These are phyloP conservation scores for Rhinocladiella mackenziei DNA, from an alignment of 2,329 filamentous ascomycete genomes.

Conservation along the genomic window DNA sequence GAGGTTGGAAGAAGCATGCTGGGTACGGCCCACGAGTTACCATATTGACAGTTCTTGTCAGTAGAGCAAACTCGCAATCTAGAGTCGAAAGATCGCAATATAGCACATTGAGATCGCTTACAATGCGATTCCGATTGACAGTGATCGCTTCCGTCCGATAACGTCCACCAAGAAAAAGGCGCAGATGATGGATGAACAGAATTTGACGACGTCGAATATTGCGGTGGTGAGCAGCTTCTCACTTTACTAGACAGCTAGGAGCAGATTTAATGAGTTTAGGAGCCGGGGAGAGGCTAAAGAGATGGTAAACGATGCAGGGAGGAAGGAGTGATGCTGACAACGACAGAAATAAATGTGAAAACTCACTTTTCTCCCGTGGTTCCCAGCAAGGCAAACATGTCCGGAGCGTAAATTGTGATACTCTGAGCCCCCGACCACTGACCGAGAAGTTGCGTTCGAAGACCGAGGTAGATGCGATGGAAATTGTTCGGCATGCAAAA, in stretches of 20 bases:
- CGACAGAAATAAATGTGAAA: too few relatives aligned
- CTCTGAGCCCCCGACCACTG: constrained; percentile 71
- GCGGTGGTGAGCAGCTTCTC: too few relatives aligned
- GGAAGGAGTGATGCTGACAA: too few relatives aligned
- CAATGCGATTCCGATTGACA: constrained; percentile 47
- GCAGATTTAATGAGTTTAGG: too few relatives aligned
- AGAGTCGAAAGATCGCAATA: constrained; percentile 49
- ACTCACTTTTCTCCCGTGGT: too few relatives aligned
- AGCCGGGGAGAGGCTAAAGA: too few relatives aligned
- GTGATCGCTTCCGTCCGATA: constrained; percentile 64
- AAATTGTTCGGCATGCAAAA: constrained; percentile 64
- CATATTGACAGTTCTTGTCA: constrained; percentile 40
- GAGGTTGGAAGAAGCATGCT: constrained; percentile 50
- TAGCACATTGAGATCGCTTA: constrained; percentile 53
- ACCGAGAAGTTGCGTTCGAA: constrained; percentile 65
- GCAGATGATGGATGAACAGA: constrained; percentile 62
- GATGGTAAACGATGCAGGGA: too few relatives aligned
- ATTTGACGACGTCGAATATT: constrained; percentile 72
- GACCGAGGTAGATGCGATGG: constrained; percentile 66
- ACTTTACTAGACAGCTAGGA: too few relatives aligned
- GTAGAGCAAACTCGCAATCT: constrained; percentile 45
- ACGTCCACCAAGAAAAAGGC: constrained; percentile 76
- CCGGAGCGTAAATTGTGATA: constrained; percentile 72
- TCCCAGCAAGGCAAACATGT: constrained; percentile 68
- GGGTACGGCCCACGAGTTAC: constrained; percentile 32